Conservation (phyloP, 306 rosid species). For the Prinsepia uniflora region DNA sequence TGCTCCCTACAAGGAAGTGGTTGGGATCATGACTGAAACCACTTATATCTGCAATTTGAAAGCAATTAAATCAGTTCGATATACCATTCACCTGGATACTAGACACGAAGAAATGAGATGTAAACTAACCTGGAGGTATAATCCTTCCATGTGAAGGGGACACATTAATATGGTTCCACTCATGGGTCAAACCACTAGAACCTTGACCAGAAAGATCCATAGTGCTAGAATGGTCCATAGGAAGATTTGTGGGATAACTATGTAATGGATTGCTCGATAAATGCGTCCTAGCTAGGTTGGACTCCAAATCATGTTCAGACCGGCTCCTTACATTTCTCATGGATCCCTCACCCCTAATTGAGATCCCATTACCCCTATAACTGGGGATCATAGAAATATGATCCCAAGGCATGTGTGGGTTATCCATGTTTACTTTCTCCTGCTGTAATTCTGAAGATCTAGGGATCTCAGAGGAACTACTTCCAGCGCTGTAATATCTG, state of each 20-base stretch:
- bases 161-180: constrained; percentile 64
- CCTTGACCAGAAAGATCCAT: constrained; percentile 50
- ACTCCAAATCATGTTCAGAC: constrained; percentile 62
- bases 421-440: constrained; percentile 57
- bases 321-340: constrained; percentile 84
- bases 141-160: constrained; percentile 53
- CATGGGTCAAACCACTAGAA: constrained; percentile 45
- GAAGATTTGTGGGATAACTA: constrained; percentile 38
- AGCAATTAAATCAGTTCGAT: constrained; percentile 12
- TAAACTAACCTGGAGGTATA: constrained; percentile 46
- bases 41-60: constrained; percentile 44
- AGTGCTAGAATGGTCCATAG: constrained; percentile 45
- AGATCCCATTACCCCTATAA: constrained; percentile 59
- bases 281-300: constrained; percentile 59
- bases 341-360: constrained; percentile 67
- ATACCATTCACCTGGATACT: constrained; percentile 11
- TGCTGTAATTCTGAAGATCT: constrained; percentile 53
- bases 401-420: constrained; percentile 78
- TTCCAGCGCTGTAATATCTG: constrained; percentile 54
- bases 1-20: constrained; percentile 53
- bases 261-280: constrained; percentile 45
- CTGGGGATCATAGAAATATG: constrained; percentile 45
- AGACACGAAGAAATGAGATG: background rate
- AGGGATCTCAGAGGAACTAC: constrained; percentile 62
- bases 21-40: constrained; percentile 52